Conservation (phyloP, 225 moss, liverwort and hornwort species). For the Lunularia cruciata region DNA sequence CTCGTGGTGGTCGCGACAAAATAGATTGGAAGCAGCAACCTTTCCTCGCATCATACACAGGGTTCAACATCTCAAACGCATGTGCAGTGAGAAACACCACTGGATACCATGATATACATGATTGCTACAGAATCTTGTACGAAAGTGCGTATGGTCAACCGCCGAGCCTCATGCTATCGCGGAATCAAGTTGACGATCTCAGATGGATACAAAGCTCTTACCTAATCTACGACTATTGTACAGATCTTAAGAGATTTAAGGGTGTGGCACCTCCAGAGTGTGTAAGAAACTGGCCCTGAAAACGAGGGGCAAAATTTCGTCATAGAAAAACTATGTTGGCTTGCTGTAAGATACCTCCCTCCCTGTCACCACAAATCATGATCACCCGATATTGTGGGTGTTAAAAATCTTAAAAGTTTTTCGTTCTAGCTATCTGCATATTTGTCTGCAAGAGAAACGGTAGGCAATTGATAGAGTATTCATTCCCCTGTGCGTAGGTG, state of each 20-base stretch:
- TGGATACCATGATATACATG: neutral
- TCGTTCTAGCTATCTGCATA: no score
- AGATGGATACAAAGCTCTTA: neutral
- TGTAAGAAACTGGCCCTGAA: neutral
- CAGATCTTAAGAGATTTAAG: neutral
- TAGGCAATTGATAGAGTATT: no score
- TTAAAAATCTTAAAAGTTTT: no score
- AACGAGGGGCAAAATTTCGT: no score
- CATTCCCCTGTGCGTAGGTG: no score
- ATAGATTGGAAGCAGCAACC: slow-evolving; percentile 56
- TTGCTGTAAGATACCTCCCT: no score
- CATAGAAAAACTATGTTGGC: no score
- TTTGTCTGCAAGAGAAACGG: no score
- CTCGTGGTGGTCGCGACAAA: slow-evolving; percentile 54
- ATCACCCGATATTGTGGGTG: no score
- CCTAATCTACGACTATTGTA: neutral
- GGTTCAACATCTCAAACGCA: slow-evolving; percentile 38
- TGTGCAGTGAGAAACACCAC: neutral
- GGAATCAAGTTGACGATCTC: neutral
- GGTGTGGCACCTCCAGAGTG: neutral
- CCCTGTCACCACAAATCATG: no score
- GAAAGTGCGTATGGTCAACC: neutral
- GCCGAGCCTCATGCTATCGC: neutral
- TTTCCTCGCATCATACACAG: slow-evolving; percentile 49
- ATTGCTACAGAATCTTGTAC: neutral